phyloP scores from a whole-genome alignment of 1,284 basidiomycete genomes.

The Rhodotorula sp. region DNA sequence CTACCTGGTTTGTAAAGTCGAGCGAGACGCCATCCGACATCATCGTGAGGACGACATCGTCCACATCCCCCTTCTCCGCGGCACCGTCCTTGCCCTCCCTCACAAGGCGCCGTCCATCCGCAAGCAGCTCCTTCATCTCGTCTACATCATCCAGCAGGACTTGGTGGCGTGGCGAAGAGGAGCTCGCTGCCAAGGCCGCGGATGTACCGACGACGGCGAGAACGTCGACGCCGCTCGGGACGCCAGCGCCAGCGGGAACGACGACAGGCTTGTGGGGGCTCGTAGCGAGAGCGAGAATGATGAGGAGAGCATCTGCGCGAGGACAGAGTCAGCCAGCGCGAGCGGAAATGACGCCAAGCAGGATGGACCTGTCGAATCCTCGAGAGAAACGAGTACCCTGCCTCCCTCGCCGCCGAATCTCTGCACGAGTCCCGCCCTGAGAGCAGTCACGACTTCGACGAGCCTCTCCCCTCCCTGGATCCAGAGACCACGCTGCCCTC shows the following conservation, averaged over 20 bases:
- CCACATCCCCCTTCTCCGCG: slow-evolving; percentile 2
- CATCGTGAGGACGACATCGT: slow-evolving; percentile 25
- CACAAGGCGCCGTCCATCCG: slow-evolving; percentile 6
- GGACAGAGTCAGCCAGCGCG: not conserved
- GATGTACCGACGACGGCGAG: slow-evolving; percentile 16
- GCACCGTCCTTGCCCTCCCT: not conserved
- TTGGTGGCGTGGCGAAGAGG: not conserved
- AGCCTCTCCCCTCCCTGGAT: slow-evolving; percentile 27
- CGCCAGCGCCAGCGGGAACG: slow-evolving; percentile 18
- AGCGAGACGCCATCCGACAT: slow-evolving; percentile 28
- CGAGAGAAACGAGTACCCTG: slow-evolving; percentile 23
- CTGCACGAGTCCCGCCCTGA: slow-evolving; percentile 23
- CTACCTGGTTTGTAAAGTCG: slow-evolving; percentile 28
- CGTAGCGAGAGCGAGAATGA: slow-evolving; percentile 32
- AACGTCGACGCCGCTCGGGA: slow-evolving; percentile 12
- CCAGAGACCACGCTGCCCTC: slow-evolving; percentile 20
- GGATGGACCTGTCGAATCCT: slow-evolving; percentile 31
- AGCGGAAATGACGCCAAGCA: not conserved
- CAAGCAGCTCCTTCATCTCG: slow-evolving; percentile 24
- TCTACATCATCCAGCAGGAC: slow-evolving; percentile 12
- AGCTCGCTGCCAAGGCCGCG: not conserved
- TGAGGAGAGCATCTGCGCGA: slow-evolving; percentile 31
- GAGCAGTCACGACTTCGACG: slow-evolving; percentile 7
- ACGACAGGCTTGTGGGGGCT: slow-evolving; percentile 22
- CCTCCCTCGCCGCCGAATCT: slow-evolving; percentile 2